Conservation (phyloP, 768 basidiomycete species). For the Sarcomyxa edulis region DNA sequence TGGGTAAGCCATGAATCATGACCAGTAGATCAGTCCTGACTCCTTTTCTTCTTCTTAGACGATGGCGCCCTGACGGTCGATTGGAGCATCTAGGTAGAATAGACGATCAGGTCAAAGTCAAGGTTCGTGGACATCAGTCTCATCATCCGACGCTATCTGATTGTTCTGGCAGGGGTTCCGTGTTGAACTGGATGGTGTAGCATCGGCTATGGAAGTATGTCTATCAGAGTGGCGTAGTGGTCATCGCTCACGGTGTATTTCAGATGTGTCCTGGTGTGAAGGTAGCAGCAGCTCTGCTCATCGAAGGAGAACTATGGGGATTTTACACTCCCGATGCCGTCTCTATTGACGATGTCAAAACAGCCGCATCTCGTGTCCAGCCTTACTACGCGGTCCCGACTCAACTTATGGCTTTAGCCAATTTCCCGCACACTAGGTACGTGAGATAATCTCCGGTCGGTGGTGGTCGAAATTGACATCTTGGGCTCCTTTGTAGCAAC, state of each 20-base stretch:
- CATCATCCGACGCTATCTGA: not conserved
- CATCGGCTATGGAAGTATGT: conserved; percentile 52
- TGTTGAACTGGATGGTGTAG: conserved; percentile 58
- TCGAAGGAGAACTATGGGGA: conserved; percentile 51
- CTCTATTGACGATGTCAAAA: conserved; percentile 22
- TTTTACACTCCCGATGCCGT: conserved; percentile 38
- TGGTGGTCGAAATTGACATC: not conserved
- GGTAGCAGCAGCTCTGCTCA: conserved; percentile 44
- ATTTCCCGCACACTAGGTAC: conserved; percentile 49
- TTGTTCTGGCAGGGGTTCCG: conserved; percentile 43
- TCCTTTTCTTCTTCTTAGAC: conserved; percentile 7
- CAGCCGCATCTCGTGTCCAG: conserved; percentile 31
- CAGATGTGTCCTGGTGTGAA: conserved; percentile 37
- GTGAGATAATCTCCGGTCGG: conserved; percentile 14
- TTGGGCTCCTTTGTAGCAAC: conserved; percentile 26
- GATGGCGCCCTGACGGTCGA: conserved; percentile 45
- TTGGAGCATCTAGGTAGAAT: conserved; percentile 55
- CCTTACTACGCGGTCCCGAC: conserved; percentile 50
- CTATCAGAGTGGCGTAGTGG: conserved; percentile 27
- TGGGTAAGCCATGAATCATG: conserved; percentile 17
- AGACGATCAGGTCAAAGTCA: conserved; percentile 63
- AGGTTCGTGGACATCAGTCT: not conserved
- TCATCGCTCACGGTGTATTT: conserved; percentile 31
- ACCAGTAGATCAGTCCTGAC: conserved; percentile 3
- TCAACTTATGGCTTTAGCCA: conserved; percentile 30